phyloP scores from a whole-genome alignment of 1,284 basidiomycete genomes.

The Trichosporon asahii region DNA sequence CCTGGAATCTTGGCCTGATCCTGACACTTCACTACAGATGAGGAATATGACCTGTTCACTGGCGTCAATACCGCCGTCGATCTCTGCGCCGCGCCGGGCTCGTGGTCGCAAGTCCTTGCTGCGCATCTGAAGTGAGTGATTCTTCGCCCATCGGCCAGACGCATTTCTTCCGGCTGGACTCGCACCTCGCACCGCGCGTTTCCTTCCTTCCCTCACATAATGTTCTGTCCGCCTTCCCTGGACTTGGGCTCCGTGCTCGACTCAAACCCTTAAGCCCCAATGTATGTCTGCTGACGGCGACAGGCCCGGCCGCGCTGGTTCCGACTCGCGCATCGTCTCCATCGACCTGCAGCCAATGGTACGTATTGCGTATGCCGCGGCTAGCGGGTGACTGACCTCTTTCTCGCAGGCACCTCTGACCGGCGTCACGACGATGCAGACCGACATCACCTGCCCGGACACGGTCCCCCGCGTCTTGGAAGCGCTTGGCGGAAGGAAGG shows the following conservation, averaged over 20 bases:
- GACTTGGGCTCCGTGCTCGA: constrained; percentile 1
- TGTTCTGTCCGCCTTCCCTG: background rate
- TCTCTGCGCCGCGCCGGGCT: constrained; percentile 59
- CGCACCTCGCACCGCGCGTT: constrained; percentile 5
- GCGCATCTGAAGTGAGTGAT: constrained; percentile 46
- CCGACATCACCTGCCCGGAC: constrained; percentile 58
- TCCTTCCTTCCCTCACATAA: constrained; percentile 17
- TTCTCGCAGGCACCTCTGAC: constrained; percentile 54
- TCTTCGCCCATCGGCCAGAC: no score
- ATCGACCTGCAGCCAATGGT: constrained; percentile 60
- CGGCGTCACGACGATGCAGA: constrained; percentile 56
- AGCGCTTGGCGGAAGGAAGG: constrained; percentile 54
- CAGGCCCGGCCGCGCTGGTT: constrained; percentile 11
- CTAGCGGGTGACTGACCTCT: background rate
- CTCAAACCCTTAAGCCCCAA: background rate
- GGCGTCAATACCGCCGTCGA: constrained; percentile 56
- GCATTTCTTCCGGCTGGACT: background rate
- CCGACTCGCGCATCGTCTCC: constrained; percentile 53
- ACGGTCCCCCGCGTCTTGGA: constrained; percentile 56
- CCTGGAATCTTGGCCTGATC: background rate
- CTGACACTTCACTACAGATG: constrained; percentile 42
- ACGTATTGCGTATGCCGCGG: constrained; percentile 10
- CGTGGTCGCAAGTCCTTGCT: constrained; percentile 49
- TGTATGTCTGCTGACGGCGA: background rate
- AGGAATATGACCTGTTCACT: constrained; percentile 56